These are phyloP conservation scores for Globisporangium apiculatum DNA, from an alignment of 352 stramenopile species.

Conservation along the genomic window DNA sequence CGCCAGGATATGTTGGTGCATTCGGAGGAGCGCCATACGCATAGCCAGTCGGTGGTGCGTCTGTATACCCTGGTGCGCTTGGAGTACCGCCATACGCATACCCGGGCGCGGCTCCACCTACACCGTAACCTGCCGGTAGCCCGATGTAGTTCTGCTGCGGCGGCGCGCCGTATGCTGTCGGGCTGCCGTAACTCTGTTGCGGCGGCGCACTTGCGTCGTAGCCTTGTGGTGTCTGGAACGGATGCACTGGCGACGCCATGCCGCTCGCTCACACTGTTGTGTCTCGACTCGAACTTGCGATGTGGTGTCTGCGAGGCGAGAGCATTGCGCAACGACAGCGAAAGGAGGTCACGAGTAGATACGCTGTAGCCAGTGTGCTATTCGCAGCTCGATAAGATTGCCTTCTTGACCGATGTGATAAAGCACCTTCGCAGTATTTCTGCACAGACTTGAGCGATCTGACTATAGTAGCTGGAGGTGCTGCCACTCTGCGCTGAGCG, in stretches of 20 bases:
- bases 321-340: too few species aligned
- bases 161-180: background rate
- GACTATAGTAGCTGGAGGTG: too few species aligned
- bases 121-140: background rate
- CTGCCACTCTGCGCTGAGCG: too few species aligned
- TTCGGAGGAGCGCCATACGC: background rate
- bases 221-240: constrained; percentile 1
- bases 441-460: too few species aligned
- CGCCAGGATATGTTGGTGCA: background rate
- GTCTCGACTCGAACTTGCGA: background rate
- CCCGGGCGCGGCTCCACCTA: background rate
- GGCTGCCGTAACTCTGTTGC: background rate
- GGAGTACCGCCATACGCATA: background rate
- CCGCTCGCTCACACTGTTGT: background rate
- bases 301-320: too few species aligned
- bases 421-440: too few species aligned
- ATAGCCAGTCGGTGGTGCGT: background rate
- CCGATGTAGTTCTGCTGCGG: background rate
- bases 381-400: too few species aligned
- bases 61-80: background rate
- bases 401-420: too few species aligned
- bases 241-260: constrained; percentile 3
- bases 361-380: too few species aligned
- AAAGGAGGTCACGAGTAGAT: too few species aligned
- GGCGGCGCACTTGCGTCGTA: background rate